Evolutionary conservation across 1,284 basidiomycete species (phyloP).

Genomic region (Sutorius eximius): DNA sequence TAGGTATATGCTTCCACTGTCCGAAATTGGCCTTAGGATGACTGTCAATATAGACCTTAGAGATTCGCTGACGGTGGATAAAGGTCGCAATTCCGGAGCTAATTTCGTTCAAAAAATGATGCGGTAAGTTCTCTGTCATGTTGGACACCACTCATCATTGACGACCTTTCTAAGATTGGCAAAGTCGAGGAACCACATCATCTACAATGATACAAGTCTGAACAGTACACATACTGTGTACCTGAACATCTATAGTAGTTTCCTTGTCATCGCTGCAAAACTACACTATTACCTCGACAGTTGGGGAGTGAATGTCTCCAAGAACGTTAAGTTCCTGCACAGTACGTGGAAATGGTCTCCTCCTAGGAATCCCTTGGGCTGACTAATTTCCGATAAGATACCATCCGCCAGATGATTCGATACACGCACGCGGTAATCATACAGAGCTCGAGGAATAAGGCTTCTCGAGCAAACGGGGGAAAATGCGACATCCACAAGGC

Average conservation of each 20-base stretch:
- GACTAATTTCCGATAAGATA: conserved; percentile 40
- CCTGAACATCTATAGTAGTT: conserved; percentile 85
- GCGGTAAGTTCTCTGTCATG: conserved; percentile 45
- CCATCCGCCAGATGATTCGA: conserved; percentile 57
- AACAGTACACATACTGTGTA: conserved; percentile 68
- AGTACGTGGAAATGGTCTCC: conserved; percentile 40
- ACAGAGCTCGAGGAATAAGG: conserved; percentile 46
- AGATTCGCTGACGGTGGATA: conserved; percentile 66
- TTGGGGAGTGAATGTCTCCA: conserved; percentile 50
- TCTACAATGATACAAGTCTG: conserved; percentile 76
- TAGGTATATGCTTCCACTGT: conserved; percentile 44
- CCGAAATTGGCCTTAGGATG: not conserved
- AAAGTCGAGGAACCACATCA: conserved; percentile 67
- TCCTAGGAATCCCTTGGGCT: conserved; percentile 2
- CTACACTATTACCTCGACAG: conserved; percentile 79
- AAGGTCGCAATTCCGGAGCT: conserved; percentile 55
- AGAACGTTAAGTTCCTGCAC: conserved; percentile 50
- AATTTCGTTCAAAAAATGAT: conserved; percentile 69
- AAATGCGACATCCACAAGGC: conserved; percentile 46
- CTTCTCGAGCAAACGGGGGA: conserved; percentile 41
- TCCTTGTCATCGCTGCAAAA: conserved; percentile 86
- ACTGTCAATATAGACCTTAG: conserved; percentile 47
- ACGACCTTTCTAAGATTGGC: conserved; percentile 48
- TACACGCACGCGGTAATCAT: conserved; percentile 56
- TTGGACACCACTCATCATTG: not conserved